A percentile compares a stretch with the other conserved stretches of the same genome.
These are phyloP conservation scores for Umbelopsis vinacea DNA, from an alignment of 192 early-diverging fungal species.

Conservation along the genomic window DNA sequence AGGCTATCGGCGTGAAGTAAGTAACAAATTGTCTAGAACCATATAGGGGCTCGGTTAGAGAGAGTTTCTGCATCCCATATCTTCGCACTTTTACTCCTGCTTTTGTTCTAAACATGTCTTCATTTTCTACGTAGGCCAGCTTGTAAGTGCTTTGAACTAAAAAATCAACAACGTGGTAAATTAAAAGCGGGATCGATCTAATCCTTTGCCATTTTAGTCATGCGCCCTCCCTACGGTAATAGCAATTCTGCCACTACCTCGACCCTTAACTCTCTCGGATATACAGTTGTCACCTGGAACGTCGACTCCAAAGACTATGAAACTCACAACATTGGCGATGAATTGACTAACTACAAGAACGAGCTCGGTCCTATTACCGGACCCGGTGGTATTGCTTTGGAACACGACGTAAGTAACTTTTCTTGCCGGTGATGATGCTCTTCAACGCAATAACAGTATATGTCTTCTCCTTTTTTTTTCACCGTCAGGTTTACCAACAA, in stretches of 20 bases:
- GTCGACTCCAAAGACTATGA: constrained; percentile 47
- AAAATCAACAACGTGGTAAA: not conserved
- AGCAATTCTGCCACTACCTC: constrained; percentile 30
- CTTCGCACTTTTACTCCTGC: not conserved
- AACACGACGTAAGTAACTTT: constrained; percentile 43
- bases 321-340: constrained; percentile 23
- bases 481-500: constrained; percentile 35
- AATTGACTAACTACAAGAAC: constrained; percentile 19
- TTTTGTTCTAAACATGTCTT: constrained; percentile 1
- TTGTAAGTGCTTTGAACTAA: constrained; percentile 10
- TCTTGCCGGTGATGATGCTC: not conserved
- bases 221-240: constrained; percentile 49
- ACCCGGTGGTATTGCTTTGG: constrained; percentile 41
- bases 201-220: constrained; percentile 10
- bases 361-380: constrained; percentile 19
- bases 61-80: not conserved
- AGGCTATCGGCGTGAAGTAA: constrained; percentile 24
- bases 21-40: not conserved
- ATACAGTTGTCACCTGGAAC: constrained; percentile 49
- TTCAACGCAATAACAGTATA: too few species aligned
- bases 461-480: too few species aligned
- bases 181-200: not conserved
- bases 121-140: constrained; percentile 19
- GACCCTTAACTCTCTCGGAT: constrained; percentile 28
- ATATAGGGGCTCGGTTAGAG: not conserved